Conservation (phyloP, 768 basidiomycete genomes). For the Tulasnella sp. region DNA sequence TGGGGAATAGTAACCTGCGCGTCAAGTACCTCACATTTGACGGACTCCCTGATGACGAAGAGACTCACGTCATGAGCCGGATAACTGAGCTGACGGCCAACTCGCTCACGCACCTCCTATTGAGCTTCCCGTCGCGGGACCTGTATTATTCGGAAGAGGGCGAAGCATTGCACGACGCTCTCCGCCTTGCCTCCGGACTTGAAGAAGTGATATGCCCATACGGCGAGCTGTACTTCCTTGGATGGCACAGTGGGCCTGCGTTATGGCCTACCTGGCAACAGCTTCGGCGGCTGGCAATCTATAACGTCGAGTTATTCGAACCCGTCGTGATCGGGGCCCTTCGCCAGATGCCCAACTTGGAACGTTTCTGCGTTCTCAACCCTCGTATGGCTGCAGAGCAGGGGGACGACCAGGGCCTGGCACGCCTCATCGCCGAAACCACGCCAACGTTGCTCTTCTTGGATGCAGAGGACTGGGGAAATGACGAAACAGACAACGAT, state of each 20-base stretch:
- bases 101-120: not conserved
- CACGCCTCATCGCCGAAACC: not conserved
- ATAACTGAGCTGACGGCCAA: not conserved
- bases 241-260: not conserved
- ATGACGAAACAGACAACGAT: constrained; percentile 1
- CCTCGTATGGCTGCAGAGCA: not conserved
- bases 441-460: not conserved
- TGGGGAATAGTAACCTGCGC: not conserved
- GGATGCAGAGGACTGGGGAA: not conserved
- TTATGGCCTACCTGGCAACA: not conserved
- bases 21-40: not conserved
- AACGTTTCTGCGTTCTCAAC: not conserved
- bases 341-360: constrained; percentile 23
- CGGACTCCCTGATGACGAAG: not conserved
- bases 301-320: constrained; percentile 24
- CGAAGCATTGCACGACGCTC: not conserved
- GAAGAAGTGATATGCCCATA: not conserved
- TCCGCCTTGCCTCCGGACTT: not conserved
- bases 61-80: not conserved
- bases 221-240: not conserved
- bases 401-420: not conserved
- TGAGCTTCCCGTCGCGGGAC: not conserved
- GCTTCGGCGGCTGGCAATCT: constrained; percentile 16
- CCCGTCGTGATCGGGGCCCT: constrained; percentile 26
- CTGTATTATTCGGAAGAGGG: not conserved